These are phyloP conservation scores for Naumovozyma dairenensis DNA, from an alignment of 805 yeast species.

Conservation along the genomic window DNA sequence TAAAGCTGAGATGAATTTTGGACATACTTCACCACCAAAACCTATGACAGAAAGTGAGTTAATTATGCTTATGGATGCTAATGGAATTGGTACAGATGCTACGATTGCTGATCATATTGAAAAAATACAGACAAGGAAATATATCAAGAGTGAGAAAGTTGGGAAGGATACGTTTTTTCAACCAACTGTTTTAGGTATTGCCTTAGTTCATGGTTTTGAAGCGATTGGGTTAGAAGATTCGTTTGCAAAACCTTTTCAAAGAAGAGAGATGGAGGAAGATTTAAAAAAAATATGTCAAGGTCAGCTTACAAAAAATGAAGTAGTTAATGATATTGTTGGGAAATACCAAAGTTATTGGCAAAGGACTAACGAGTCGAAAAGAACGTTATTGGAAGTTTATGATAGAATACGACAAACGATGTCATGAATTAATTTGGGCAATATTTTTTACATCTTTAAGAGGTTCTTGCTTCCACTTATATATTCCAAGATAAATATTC, in stretches of 20 bases:
- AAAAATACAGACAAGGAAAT: constrained; percentile 59
- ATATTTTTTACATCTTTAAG: too few species aligned
- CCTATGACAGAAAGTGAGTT: constrained; percentile 87
- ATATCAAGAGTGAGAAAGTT: constrained; percentile 40
- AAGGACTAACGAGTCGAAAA: constrained; percentile 21
- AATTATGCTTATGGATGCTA: constrained; percentile 88
- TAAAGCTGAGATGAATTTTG: constrained; percentile 53
- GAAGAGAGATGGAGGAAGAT: constrained; percentile 64
- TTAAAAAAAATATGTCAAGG: constrained; percentile 67
- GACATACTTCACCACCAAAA: constrained; percentile 72
- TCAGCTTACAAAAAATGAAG: constrained; percentile 38
- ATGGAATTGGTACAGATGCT: constrained; percentile 98
- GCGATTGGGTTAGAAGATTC: constrained; percentile 64
- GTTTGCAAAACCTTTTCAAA: constrained; percentile 78
- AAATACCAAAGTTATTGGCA: constrained; percentile 45
- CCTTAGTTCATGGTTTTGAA: constrained; percentile 82
- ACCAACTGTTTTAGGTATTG: constrained; percentile 80
- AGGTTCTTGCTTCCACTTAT: too few species aligned
- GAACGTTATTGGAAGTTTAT: constrained; percentile 23
- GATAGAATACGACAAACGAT: constrained; percentile 12
- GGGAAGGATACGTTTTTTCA: constrained; percentile 39
- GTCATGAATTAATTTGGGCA: not conserved
- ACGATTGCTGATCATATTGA: constrained; percentile 97
- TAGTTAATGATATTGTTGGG: constrained; percentile 42
- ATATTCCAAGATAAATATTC: too few species aligned